A percentile compares a stretch with the other conserved stretches of the same genome.
Conservation (phyloP, 345 rosid species). For the Eucalyptus tenuipes region DNA sequence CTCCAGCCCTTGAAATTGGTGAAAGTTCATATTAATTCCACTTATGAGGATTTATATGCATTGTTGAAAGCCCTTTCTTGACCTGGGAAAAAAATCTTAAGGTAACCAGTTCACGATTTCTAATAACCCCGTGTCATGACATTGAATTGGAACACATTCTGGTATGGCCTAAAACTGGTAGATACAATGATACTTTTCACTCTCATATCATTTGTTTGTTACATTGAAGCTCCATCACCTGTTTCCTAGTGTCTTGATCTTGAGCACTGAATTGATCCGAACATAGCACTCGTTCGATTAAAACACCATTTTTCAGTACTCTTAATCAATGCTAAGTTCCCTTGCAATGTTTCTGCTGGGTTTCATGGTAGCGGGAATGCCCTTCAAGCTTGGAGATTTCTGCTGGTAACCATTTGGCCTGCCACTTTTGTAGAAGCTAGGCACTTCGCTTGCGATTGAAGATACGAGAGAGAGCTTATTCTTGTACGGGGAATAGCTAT, state of each 20-base stretch:
- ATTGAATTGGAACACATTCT: neutral
- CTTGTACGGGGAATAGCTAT: constrained; percentile 70
- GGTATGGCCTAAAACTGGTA: neutral
- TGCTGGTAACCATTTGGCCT: constrained; percentile 45
- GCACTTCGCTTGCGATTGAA: constrained; percentile 29
- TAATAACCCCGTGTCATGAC: neutral
- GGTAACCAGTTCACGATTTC: neutral
- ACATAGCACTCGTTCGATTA: neutral
- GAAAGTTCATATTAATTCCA: neutral
- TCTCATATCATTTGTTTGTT: neutral
- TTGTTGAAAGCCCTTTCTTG: neutral
- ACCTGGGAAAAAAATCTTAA: neutral
- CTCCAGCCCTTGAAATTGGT: neutral
- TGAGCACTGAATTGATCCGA: neutral
- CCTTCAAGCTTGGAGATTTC: constrained; percentile 71
- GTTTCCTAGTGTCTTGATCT: neutral
- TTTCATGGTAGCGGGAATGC: constrained; percentile 32
- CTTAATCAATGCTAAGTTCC: constrained; percentile 53
- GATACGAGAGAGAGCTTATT: constrained; percentile 35
- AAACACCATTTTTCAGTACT: constrained; percentile 6
- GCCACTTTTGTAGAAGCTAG: constrained; percentile 9
- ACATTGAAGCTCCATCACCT: neutral
- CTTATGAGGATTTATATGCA: neutral
- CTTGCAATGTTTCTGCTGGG: constrained; percentile 22
- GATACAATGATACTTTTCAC: neutral